Evolutionary conservation across 306 rosid species (phyloP), one percentile per base, ranked within the genome.

Genomic region (Biancaea sappan): DNA sequence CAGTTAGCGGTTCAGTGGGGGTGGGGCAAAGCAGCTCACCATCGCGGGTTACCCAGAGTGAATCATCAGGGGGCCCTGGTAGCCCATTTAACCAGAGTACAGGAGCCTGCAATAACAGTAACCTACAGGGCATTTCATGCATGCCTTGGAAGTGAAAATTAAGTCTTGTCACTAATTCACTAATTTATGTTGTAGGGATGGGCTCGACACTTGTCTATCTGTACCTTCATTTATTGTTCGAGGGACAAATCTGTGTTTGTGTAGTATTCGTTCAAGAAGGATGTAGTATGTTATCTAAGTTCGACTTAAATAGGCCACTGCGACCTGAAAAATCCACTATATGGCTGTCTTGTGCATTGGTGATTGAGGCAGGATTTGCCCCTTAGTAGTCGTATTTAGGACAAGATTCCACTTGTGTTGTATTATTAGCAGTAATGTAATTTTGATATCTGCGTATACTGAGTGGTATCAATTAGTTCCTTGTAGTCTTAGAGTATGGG

Each of bases 131-230:
- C 77, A 79, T 87, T 81, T 32, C 85, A 19, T 74, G 82, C 79
- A 66, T 87, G 77, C 74, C 85, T 5, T 91, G 94, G 97, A 89
- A 88, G 77, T 87, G 76, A 81, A 85, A 47, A 19, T 66, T 31
- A 0, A 13, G 9, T 67, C 32, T 41, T 28, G 44, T 81, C 29
- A 31, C 79, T 67, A 38, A 62, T 68, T 81, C 5, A 16, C 40
- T 28, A 28, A 26, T 28, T 56, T 74, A 62, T 75, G 85, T 47
- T 21, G 82, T 76, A 56, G 79, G 79, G 44, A 41, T 37, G 50
- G 66, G 61, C 56, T 26, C 41, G 31, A 48, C 40, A 65, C 44
- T 38, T 66, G 71, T 68, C 21, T 18, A n/a, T 2, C 26, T 31
- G 37, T 51, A 5, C 37, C 32, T 40, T 32, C 64, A 28, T 19